These are phyloP conservation scores for Pulveroboletus sp. DNA, from an alignment of 768 basidiomycete genomes.

Conservation along the genomic window DNA sequence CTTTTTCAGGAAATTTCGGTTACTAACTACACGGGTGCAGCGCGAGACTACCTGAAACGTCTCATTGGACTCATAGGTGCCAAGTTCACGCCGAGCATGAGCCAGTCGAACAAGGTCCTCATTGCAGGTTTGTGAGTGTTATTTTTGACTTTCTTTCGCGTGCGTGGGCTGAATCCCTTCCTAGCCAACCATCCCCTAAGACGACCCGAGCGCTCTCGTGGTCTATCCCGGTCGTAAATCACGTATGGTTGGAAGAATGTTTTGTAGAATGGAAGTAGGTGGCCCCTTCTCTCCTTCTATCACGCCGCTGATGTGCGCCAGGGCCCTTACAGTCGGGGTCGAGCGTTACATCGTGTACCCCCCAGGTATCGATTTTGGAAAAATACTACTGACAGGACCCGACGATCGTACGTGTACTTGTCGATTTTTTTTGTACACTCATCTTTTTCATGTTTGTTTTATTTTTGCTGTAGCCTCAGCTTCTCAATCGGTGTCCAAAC, in stretches of 20 bases:
- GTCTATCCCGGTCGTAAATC: constrained; percentile 86
- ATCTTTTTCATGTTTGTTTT: too few species aligned
- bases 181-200: constrained; percentile 50
- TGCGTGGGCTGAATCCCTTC: background rate
- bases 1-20: constrained; percentile 67
- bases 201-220: constrained; percentile 71
- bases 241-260: constrained; percentile 90
- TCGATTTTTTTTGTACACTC: too few species aligned
- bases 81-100: constrained; percentile 80
- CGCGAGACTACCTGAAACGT: constrained; percentile 85
- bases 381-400: constrained; percentile 29
- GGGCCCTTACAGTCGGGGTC: constrained; percentile 54
- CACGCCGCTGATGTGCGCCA: constrained; percentile 6
- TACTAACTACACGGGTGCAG: constrained; percentile 85
- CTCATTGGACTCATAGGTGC: constrained; percentile 77
- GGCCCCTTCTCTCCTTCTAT: background rate
- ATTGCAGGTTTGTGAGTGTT: constrained; percentile 77
- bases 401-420: constrained; percentile 20
- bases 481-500: constrained; percentile 5
- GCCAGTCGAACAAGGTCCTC: constrained; percentile 70
- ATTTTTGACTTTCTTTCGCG: background rate
- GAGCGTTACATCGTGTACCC: constrained; percentile 73
- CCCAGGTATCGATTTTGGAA: constrained; percentile 61
- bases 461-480: background rate
- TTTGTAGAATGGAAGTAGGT: constrained; percentile 67